A percentile compares a stretch with the other conserved stretches of the same genome.
Conservation (phyloP, 306 rosid genomes). For the Dalbergia cochinchinensis region DNA sequence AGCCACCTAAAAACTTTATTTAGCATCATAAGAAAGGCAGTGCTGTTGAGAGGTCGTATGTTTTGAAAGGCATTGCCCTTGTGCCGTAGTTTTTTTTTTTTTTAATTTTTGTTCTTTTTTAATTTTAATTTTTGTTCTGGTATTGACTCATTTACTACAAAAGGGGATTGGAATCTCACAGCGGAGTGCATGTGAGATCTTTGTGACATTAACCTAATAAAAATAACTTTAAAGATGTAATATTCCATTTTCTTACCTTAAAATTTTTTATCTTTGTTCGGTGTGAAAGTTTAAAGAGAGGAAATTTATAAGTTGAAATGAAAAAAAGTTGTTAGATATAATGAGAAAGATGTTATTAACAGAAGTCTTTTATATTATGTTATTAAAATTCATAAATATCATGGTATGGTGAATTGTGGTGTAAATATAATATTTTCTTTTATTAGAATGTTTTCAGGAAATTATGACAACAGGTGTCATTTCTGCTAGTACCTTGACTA, state of each 20-base stretch:
- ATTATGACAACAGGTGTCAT: too few relatives aligned
- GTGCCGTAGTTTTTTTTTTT: not conserved
- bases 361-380: not conserved
- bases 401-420: slow-evolving; percentile 13
- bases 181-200: not conserved
- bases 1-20: too few relatives aligned
- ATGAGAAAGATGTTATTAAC: not conserved
- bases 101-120: too few relatives aligned
- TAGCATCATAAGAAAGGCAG: slow-evolving; percentile 8
- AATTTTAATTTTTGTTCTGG: not conserved
- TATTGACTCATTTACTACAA: not conserved
- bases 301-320: not conserved
- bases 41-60: not conserved
- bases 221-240: too few relatives aligned
- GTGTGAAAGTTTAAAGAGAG: not conserved
- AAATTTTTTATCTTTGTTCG: not conserved
- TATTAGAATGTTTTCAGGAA: not conserved
- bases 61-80: not conserved
- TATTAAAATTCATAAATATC: slow-evolving; percentile 20
- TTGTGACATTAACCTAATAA: too few relatives aligned
- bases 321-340: not conserved
- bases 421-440: slow-evolving; percentile 22
- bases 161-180: not conserved
- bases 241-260: too few relatives aligned
- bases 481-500: too few relatives aligned